These are phyloP conservation scores for Exophiala aquamarina DNA, from an alignment of 2,329 filamentous ascomycete genomes.

Conservation along the genomic window DNA sequence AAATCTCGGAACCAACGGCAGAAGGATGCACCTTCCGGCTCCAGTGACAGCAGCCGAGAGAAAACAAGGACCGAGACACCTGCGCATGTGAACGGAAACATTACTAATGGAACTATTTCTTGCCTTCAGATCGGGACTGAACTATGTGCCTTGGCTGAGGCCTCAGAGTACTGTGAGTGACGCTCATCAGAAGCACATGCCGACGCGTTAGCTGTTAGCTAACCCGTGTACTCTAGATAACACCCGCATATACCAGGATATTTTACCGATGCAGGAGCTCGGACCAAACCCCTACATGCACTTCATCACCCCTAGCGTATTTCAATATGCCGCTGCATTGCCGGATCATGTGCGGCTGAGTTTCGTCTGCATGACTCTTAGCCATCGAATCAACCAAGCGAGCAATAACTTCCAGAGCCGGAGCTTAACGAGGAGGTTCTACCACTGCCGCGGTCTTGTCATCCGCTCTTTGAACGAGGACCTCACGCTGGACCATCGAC, in stretches of 20 bases:
- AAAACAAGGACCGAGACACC: too few relatives aligned
- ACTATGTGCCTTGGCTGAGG: background rate
- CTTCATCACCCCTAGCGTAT: conserved; percentile 26
- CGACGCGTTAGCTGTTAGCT: background rate
- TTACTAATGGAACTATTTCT: background rate
- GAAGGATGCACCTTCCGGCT: too few relatives aligned
- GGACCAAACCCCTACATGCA: conserved; percentile 27
- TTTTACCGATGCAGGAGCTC: conserved; percentile 27
- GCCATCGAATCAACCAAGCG: background rate
- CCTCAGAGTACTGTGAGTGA: background rate
- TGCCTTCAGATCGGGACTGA: background rate
- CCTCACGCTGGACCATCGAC: background rate
- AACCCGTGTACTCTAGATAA: background rate
- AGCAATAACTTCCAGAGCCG: background rate
- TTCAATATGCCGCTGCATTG: background rate
- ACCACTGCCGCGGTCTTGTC: background rate
- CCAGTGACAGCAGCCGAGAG: too few relatives aligned
- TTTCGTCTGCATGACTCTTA: conserved; percentile 1
- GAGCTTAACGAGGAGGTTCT: background rate
- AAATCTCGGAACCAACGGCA: background rate
- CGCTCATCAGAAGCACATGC: too few relatives aligned
- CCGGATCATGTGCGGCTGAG: background rate
- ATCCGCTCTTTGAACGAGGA: background rate
- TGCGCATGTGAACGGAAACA: too few relatives aligned
- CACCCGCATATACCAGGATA: conserved; percentile 33